A percentile compares a stretch with the other conserved stretches of the same genome.
Conservation (phyloP, 2,329 filamentous ascomycete genomes). For the Botrytis squamosa region DNA sequence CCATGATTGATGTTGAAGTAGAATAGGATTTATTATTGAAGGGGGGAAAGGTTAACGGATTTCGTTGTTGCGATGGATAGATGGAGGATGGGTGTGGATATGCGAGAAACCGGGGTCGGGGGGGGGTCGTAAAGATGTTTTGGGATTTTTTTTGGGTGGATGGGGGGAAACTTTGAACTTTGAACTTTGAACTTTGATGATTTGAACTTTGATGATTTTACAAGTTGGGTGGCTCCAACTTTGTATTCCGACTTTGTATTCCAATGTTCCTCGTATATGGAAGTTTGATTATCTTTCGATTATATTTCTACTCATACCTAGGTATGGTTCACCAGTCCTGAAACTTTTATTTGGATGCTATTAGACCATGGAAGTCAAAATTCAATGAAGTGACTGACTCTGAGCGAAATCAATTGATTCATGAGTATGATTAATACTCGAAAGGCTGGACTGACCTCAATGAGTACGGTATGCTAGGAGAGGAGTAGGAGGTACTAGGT, state of each 20-base stretch:
- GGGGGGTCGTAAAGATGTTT: neutral
- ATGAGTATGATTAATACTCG: neutral
- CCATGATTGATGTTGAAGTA: slow-evolving; percentile 63
- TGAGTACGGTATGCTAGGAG: neutral
- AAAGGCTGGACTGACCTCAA: neutral
- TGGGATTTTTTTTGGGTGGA: neutral
- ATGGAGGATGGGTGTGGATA: slow-evolving; percentile 24
- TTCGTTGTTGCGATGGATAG: slow-evolving; percentile 21
- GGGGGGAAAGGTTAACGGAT: slow-evolving; percentile 14
- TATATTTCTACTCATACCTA: neutral
- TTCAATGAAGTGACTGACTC: neutral
- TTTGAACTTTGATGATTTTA: neutral
- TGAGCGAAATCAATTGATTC: neutral
- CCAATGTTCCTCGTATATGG: no score
- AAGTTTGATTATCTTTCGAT: neutral
- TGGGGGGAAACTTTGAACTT: neutral
- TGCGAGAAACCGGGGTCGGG: slow-evolving; percentile 14
- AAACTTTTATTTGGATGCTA: neutral
- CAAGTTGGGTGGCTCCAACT: neutral
- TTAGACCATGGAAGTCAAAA: neutral
- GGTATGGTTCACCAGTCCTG: neutral
- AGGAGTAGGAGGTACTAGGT: no score
- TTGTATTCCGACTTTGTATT: neutral
- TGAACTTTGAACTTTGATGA: neutral
- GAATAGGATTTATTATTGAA: slow-evolving; percentile 30